Conservation (phyloP, 2,329 filamentous ascomycete genomes). For the Colletotrichum agaves region DNA sequence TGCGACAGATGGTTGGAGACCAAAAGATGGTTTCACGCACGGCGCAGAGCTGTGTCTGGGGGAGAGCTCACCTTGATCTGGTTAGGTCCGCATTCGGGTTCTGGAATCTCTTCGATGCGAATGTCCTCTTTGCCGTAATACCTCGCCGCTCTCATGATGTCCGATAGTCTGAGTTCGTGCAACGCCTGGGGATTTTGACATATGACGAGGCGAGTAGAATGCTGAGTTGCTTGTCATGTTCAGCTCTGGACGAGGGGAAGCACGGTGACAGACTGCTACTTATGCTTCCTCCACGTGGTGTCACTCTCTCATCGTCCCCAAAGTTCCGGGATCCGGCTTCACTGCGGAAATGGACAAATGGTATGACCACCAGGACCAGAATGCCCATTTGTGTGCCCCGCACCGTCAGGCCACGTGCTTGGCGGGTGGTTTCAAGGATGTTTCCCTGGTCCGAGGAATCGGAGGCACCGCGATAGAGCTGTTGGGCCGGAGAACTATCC, state of each 20-base stretch:
- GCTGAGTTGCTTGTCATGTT: neutral
- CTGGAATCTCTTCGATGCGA: constrained; percentile 61
- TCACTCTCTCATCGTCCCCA: constrained; percentile 21
- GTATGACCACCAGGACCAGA: constrained; percentile 11
- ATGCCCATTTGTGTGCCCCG: constrained; percentile 8
- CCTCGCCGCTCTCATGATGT: constrained; percentile 62
- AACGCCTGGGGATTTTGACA: neutral
- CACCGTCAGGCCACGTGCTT: constrained; percentile 26
- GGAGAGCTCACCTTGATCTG: constrained; percentile 53
- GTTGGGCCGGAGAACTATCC: too few species aligned
- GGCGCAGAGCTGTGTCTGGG: neutral
- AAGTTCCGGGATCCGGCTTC: neutral
- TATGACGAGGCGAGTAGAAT: neutral
- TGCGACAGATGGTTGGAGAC: neutral
- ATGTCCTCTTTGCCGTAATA: constrained; percentile 67
- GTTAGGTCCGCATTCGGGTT: constrained; percentile 57
- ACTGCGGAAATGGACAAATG: constrained; percentile 25
- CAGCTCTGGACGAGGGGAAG: constrained; percentile 2
- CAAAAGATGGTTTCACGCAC: neutral
- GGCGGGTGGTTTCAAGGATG: neutral
- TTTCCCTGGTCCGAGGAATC: neutral
- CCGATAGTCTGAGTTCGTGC: neutral
- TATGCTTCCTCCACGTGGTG: constrained; percentile 24
- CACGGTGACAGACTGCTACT: neutral
- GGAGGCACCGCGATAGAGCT: too few species aligned